These are phyloP conservation scores for Xylaria palmicola DNA, from an alignment of 495 filamentous ascomycete genomes.

Conservation along the genomic window DNA sequence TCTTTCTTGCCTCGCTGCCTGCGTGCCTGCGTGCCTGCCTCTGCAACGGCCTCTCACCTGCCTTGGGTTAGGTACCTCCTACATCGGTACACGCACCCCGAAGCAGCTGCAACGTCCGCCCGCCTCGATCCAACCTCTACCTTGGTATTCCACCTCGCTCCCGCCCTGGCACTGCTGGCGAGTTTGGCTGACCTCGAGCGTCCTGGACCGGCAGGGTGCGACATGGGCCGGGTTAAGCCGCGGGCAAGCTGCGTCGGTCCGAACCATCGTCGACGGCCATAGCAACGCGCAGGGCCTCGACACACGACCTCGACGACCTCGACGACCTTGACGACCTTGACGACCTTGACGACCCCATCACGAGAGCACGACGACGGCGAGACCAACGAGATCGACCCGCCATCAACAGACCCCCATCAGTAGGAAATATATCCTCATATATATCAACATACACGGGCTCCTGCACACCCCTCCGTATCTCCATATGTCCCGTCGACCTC, in stretches of 20 bases:
- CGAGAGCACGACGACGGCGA: not conserved
- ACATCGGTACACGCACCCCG: too few species aligned
- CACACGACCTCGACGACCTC: constrained; percentile 17
- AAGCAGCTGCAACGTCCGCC: too few species aligned
- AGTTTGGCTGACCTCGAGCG: not conserved
- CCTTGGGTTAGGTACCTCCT: too few species aligned
- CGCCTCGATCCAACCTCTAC: too few species aligned
- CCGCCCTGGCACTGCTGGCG: not conserved
- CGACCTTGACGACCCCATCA: not conserved
- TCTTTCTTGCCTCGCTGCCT: too few species aligned
- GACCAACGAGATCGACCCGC: not conserved
- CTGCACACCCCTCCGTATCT: too few species aligned
- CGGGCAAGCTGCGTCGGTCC: constrained; percentile 16
- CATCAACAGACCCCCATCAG: too few species aligned
- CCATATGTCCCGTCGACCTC: too few species aligned
- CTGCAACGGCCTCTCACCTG: too few species aligned
- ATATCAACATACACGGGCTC: not conserved
- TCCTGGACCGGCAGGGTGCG: constrained; percentile 5
- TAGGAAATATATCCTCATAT: not conserved
- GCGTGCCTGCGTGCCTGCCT: too few species aligned
- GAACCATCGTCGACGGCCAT: constrained; percentile 15
- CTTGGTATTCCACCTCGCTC: not conserved
- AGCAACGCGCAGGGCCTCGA: constrained; percentile 15
- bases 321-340: not conserved
- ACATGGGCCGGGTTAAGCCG: constrained; percentile 15